These are phyloP conservation scores for Sphaerulina vaccinii DNA, from an alignment of 2,329 filamentous ascomycete genomes.

Conservation along the genomic window DNA sequence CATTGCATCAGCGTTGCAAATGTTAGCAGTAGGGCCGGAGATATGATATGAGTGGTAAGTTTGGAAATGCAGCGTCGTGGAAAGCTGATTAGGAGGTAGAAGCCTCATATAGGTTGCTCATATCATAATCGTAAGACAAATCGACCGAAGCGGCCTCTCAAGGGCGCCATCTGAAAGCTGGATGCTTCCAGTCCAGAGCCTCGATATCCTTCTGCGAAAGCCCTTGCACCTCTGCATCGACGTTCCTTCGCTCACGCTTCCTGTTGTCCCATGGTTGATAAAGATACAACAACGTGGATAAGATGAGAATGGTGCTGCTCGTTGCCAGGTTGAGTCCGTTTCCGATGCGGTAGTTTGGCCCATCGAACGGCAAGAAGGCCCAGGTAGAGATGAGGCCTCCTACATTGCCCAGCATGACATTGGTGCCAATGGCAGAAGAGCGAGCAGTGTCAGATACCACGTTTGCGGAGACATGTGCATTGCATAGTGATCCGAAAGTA, in stretches of 20 bases:
- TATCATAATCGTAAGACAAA: too few species aligned
- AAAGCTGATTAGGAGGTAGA: too few species aligned
- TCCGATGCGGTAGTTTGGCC: slow-evolving; percentile 66
- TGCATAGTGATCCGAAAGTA: slow-evolving; percentile 62
- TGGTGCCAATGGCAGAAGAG: slow-evolving; percentile 63
- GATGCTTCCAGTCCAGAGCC: slow-evolving; percentile 66
- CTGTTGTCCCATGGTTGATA: slow-evolving; percentile 67
- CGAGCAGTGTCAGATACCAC: slow-evolving; percentile 70
- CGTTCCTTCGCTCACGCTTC: slow-evolving; percentile 54
- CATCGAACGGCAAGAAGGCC: slow-evolving; percentile 56
- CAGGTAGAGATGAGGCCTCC: slow-evolving; percentile 49
- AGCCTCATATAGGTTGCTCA: too few species aligned
- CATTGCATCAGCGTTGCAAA: too few species aligned
- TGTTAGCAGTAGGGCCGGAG: too few species aligned
- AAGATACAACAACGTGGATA: slow-evolving; percentile 49
- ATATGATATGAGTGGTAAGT: too few species aligned
- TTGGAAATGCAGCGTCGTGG: too few species aligned
- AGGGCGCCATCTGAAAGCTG: slow-evolving; percentile 60
- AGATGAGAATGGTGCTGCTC: slow-evolving; percentile 55
- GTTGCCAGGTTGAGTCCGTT: slow-evolving; percentile 70
- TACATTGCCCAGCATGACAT: slow-evolving; percentile 72
- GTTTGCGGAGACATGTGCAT: slow-evolving; percentile 67
- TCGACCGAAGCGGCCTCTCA: background rate
- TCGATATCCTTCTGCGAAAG: slow-evolving; percentile 55
- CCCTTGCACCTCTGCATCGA: slow-evolving; percentile 53